Evolutionary conservation across 176 grass and related monocot species (phyloP), one percentile per base, ranked within the genome.

Genomic region (Carex pumila): DNA sequence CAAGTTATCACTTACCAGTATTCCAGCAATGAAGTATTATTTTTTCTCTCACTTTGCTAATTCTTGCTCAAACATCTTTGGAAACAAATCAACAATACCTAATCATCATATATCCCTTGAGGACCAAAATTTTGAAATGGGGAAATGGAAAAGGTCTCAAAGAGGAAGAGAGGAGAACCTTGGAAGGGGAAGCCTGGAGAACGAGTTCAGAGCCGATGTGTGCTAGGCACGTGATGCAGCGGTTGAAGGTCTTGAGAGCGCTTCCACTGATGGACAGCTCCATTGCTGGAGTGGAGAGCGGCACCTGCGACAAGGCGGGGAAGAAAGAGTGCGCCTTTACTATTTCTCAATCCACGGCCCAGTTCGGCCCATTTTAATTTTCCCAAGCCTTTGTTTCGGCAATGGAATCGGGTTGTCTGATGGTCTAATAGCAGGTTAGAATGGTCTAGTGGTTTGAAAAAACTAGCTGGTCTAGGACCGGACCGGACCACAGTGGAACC

Each of bases 121-220:
- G 2, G 25, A 30, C 8, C 3, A n/a, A 60, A 47, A 76, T 14
- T 21, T 49, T 52, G 19, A 79, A 39, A 22, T 32, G 79, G 34
- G 37, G 52, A 64, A 65, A 25, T 0, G 25, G 25, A 25, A 25
- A 43, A 31, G 19, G 9, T n/a, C 0, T 10, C 19, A 55, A 0
- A 12, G 56, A 37, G 74, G 65, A 66, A 77, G 69, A 25, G 75
- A 36, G 59, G 52, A 36, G 59, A 41, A 94, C 96, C 91, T 95
- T 93, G 83, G 90, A 88, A 50, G 91, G 71, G 71, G 94, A 88
- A 55, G 89, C 91, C 82, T 88, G 88, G 85, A 94, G 81, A 76
- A 92, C 88, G 87, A 99, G 80, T n/a, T 95, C 93, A 30, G 89
- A 90, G 80, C 93, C 91, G 57, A 92, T 67, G 83, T 91, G 96